Percentiles rank a stretch among this genome's conserved stretches.
Evolutionary conservation across 139 green algal genomes (phyloP).

Genomic region (Tetratostichococcus sp.): DNA sequence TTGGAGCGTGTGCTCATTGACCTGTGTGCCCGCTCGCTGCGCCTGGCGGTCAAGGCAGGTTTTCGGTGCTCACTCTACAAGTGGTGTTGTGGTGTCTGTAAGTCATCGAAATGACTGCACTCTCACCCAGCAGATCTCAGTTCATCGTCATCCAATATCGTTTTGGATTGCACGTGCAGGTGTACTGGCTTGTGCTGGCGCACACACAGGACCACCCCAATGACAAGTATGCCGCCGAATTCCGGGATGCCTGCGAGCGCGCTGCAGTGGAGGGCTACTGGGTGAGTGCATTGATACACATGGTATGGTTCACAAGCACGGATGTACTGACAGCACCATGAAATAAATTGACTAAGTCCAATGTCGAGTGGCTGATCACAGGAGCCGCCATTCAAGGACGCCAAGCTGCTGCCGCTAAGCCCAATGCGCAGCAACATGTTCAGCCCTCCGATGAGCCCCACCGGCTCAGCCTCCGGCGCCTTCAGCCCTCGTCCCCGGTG

Average conservation of each 20-base stretch:
- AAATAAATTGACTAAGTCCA: no score
- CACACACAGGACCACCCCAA: constrained; percentile 81
- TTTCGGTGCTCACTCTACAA: no score
- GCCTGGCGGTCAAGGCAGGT: constrained; percentile 78
- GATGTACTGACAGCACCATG: no score
- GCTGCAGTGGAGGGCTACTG: constrained; percentile 75
- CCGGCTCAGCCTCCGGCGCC: no score
- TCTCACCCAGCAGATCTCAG: no score
- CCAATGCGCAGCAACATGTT: constrained; percentile 11
- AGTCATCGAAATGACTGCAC: no score
- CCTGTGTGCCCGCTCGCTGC: constrained; percentile 75
- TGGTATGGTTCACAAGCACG: no score
- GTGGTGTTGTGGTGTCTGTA: no score
- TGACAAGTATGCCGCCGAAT: constrained; percentile 35
- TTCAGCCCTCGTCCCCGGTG: not conserved
- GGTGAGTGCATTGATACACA: constrained; percentile 28
- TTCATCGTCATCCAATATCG: no score
- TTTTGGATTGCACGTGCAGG: no score
- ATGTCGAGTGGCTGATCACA: constrained; percentile 22
- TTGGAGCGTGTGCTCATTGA: constrained; percentile 78
- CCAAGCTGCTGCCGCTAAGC: constrained; percentile 57
- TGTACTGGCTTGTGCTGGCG: constrained; percentile 88
- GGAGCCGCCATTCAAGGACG: constrained; percentile 68
- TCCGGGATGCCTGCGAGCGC: constrained; percentile 61
- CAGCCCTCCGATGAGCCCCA: constrained; percentile 12